A percentile compares a stretch with the other conserved stretches of the same genome.
Conservation (phyloP, 768 basidiomycete genomes). For the Tulasnella calospora region DNA sequence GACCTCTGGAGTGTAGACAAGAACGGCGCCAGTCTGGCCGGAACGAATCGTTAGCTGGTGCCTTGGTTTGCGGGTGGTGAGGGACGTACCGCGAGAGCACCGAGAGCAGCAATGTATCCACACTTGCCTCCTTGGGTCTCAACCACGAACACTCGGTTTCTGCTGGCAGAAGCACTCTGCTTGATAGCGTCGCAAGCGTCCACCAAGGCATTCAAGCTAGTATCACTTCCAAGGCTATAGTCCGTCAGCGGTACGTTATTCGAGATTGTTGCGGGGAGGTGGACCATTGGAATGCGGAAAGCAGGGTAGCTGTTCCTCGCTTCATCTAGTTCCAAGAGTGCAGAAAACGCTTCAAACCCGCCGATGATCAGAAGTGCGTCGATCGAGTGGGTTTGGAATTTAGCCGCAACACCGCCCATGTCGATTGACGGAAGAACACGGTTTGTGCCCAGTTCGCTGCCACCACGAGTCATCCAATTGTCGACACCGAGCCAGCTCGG, state of each 20-base stretch:
- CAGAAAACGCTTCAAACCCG: slow-evolving; percentile 90
- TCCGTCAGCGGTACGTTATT: slow-evolving; percentile 99
- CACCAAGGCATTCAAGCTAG: slow-evolving; percentile 94
- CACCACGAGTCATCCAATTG: slow-evolving; percentile 91
- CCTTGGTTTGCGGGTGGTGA: not conserved
- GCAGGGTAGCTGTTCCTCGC: slow-evolving; percentile 79
- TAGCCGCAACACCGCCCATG: slow-evolving; percentile 81
- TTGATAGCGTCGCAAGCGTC: slow-evolving; percentile 98
- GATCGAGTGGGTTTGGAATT: slow-evolving; percentile 80
- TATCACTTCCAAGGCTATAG: slow-evolving; percentile 91
- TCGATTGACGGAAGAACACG: slow-evolving; percentile 80
- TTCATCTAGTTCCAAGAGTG: slow-evolving; percentile 71
- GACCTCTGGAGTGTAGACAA: slow-evolving; percentile 90
- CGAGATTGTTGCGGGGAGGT: slow-evolving; percentile 93
- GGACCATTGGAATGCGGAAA: slow-evolving; percentile 93
- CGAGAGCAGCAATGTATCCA: slow-evolving; percentile 93
- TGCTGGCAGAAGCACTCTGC: slow-evolving; percentile 93
- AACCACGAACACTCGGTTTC: slow-evolving; percentile 95
- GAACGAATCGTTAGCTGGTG: not conserved
- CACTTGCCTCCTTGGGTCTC: slow-evolving; percentile 97
- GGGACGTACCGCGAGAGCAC: slow-evolving; percentile 81
- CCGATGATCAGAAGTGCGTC: slow-evolving; percentile 85
- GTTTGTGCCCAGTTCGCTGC: slow-evolving; percentile 97
- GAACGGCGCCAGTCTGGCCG: slow-evolving; percentile 74
- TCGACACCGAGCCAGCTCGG: slow-evolving; percentile 96